Base-by-base conservation (phyloP, 2,329 filamentous ascomycete genomes). In the Falciphora oryzae region DNA sequence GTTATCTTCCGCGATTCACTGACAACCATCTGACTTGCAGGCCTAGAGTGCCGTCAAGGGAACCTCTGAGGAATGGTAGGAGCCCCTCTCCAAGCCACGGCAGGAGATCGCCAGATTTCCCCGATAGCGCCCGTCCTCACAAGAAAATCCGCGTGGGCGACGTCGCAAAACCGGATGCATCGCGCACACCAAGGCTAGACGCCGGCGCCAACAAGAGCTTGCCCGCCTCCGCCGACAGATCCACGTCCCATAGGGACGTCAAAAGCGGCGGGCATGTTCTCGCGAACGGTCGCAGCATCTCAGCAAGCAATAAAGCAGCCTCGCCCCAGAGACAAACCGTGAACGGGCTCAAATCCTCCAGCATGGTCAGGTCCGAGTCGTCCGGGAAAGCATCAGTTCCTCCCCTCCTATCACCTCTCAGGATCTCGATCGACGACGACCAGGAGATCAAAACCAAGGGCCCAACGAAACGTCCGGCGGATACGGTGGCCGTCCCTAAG, bases 361-460 rank as follows among this genome's bases (percentile, higher is more conserved):
- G 62, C 10, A 32, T 35, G 25, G 13, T n/a, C 29, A 59, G 50
- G 32, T 14, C 71, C 27, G 78, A 81, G 27, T 70, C 69, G 6
- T 71, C 72, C 14, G 70, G 74, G 2, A 80, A 79, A 67, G 67
- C 77, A 31, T 73, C 74, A 29, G 75, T 86, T 8, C 84, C 84
- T 11, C 81, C 80, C 3, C 69, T 86, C 35, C 70, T 86, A 18
- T 86, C 84, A 0, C 84, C 84, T 1, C 73, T 84, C 1, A 79
- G 78, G 50, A 75, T 84, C 14, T 77, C 76, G 53, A 76, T 82
- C 31, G 79, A 80, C 44, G 75, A 77, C 27, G 69, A 77, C 57
- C 70, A 73, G 22, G 73, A 74, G 65, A 69, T 69, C 38, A 63
- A 70, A 13, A 14, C 31, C 63, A 70, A 65, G 66, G 69, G 57